Evolutionary conservation across 2,329 filamentous ascomycete species (phyloP).

Genomic region (Ustulina deusta): DNA sequence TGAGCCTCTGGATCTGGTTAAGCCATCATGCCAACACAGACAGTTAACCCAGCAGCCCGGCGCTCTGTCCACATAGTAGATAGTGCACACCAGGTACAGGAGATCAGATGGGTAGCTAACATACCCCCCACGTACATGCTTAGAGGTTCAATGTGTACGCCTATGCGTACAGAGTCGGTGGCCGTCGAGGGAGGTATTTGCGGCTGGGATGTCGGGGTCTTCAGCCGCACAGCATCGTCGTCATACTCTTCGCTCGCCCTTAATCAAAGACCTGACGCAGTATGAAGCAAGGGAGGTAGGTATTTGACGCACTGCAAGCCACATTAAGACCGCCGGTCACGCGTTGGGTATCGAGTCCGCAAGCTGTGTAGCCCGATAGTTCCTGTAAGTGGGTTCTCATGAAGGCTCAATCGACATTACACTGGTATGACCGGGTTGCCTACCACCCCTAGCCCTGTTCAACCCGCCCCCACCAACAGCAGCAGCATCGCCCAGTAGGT

Average conservation of each 20-base stretch:
- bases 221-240: conserved; percentile 30
- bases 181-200: conserved; percentile 12
- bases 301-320: conserved; percentile 25
- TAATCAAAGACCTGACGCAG: conserved; percentile 17
- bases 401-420: conserved; percentile 4
- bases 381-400: conserved; percentile 1
- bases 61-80: conserved; percentile 8
- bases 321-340: conserved; percentile 23
- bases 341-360: not conserved
- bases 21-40: conserved; percentile 20
- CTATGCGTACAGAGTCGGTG: too few relatives aligned
- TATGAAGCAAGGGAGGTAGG: conserved; percentile 4
- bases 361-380: not conserved
- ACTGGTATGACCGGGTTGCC: not conserved
- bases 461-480: not conserved
- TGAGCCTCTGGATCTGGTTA: not conserved
- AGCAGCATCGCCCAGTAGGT: not conserved
- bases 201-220: conserved; percentile 18
- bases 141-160: not conserved
- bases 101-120: not conserved
- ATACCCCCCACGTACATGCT: not conserved
- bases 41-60: conserved; percentile 14
- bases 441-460: not conserved
- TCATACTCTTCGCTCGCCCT: conserved; percentile 18
- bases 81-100: not conserved